Evolutionary conservation across 2,329 filamentous ascomycete species (phyloP).

Genomic region (Pseudogymnoascus sp.): DNA sequence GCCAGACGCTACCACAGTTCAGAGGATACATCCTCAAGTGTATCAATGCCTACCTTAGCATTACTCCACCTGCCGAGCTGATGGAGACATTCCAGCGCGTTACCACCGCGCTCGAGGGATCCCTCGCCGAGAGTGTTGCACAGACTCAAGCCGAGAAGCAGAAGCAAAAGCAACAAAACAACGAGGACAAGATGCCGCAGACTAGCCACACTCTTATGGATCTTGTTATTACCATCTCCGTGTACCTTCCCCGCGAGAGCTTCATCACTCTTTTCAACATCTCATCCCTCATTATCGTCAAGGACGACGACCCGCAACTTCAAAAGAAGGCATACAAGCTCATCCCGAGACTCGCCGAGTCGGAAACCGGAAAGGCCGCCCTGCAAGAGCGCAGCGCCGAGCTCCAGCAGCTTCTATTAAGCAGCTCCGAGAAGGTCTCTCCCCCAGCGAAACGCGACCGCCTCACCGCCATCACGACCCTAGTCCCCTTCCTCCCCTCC

Average conservation of each 20-base stretch:
- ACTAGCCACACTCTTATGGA: slow-evolving; percentile 95
- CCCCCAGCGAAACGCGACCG: slow-evolving; percentile 81
- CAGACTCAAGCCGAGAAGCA: slow-evolving; percentile 59
- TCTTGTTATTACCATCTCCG: slow-evolving; percentile 88
- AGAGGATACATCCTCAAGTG: slow-evolving; percentile 86
- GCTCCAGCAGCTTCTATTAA: slow-evolving; percentile 72
- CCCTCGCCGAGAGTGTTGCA: slow-evolving; percentile 51
- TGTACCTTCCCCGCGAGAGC: slow-evolving; percentile 82
- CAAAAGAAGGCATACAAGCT: slow-evolving; percentile 99
- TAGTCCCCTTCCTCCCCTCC: slow-evolving; percentile 71
- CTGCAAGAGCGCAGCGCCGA: slow-evolving; percentile 68
- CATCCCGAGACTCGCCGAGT: slow-evolving; percentile 81
- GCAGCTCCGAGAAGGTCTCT: slow-evolving; percentile 75
- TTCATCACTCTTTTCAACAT: slow-evolving; percentile 82
- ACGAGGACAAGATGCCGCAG: slow-evolving; percentile 70
- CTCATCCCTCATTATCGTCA: slow-evolving; percentile 72
- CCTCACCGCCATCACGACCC: slow-evolving; percentile 69
- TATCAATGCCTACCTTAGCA: slow-evolving; percentile 89
- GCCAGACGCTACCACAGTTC: slow-evolving; percentile 86
- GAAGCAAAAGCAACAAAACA: slow-evolving; percentile 49
- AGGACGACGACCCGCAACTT: slow-evolving; percentile 76
- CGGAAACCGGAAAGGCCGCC: slow-evolving; percentile 67
- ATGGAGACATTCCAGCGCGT: slow-evolving; percentile 85
- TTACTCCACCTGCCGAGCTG: slow-evolving; percentile 70
- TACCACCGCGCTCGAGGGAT: slow-evolving; percentile 69